Evolutionary conservation across 768 basidiomycete genomes (phyloP), one percentile per base, ranked within the genome.

Genomic region (Lactifluus hygrophoroides): DNA sequence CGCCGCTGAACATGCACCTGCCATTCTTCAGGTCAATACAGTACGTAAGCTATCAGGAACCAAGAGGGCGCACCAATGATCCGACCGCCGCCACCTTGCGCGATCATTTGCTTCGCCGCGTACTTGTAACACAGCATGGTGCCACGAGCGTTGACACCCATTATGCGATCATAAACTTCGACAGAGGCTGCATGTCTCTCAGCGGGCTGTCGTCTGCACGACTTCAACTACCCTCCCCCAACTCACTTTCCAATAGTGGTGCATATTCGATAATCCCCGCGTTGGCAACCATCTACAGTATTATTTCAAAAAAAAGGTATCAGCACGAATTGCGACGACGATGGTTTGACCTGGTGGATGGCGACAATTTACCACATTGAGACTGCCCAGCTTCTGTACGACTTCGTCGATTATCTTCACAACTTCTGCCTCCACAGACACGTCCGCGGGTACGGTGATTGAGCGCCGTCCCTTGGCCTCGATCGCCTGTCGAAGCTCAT

Each of bases 21-120:
- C 25, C 14, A 30, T 32, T 6, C 48, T n/a, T 19, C 35, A 5
- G 16, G 35, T 60, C 43, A 49, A 25, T 21, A 54, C 10, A 4
- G n/a, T n/a, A n/a, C n/a, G n/a, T n/a, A 42, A 17, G 40, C 19
- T 25, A 25, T 34, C 9, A 17, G 10, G 1, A 3, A 25, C 3
- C 1, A 28, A 7, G 35, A 10, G 14, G 38, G 42, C 7, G 19
- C 25, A 60, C 54, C 58, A 1, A 60, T 55, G 21, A 60, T 60
- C 35, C 58, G 53, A 13, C 58, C 58, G 1, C 63, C 63, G 25
- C 42, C 43, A 6, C 63, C 56, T 60, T 64, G 64, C 7, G 56
- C 56, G 21, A 68, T 51, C 66, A 67, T 67, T 51, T 66, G 66
- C 43, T 62, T 63, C 21, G 56, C 66, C 1, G 66, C 66, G 27